phyloP scores from a whole-genome alignment of 1,284 basidiomycete species.

The Melampsora occidentalis region DNA sequence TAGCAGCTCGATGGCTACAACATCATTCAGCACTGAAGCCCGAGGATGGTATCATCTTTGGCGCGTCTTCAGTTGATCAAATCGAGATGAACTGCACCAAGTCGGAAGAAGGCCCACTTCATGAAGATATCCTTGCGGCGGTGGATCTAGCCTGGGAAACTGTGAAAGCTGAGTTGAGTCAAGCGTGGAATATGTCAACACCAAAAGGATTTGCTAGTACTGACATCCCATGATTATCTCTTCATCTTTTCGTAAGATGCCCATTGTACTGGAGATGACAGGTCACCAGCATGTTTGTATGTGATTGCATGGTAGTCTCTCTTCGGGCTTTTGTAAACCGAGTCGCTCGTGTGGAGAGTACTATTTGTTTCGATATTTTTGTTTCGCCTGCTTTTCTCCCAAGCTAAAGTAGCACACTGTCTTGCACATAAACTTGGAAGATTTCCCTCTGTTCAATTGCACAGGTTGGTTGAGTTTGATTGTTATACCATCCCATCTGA shows the following conservation, averaged over 20 bases:
- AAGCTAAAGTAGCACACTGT: too few species aligned
- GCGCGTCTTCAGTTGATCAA: conserved; percentile 7
- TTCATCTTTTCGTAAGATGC: neutral
- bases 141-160: conserved; percentile 19
- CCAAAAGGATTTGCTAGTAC: neutral
- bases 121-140: neutral
- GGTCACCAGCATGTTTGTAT: too few species aligned
- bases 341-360: too few species aligned
- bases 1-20: conserved; percentile 42
- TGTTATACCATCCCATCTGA: too few species aligned
- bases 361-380: too few species aligned
- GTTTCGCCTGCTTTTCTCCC: too few species aligned
- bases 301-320: too few species aligned
- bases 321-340: too few species aligned
- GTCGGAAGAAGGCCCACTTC: conserved; percentile 20
- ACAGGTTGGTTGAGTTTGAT: too few species aligned
- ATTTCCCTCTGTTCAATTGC: too few species aligned
- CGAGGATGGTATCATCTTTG: conserved; percentile 27
- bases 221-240: neutral
- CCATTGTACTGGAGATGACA: neutral
- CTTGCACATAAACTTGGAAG: too few species aligned
- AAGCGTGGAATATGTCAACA: neutral
- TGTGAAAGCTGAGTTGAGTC: conserved; percentile 19
- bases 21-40: conserved; percentile 17
- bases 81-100: conserved; percentile 18